Evolutionary conservation across 805 yeast species (phyloP).

Genomic region (Yarrowia sp.): DNA sequence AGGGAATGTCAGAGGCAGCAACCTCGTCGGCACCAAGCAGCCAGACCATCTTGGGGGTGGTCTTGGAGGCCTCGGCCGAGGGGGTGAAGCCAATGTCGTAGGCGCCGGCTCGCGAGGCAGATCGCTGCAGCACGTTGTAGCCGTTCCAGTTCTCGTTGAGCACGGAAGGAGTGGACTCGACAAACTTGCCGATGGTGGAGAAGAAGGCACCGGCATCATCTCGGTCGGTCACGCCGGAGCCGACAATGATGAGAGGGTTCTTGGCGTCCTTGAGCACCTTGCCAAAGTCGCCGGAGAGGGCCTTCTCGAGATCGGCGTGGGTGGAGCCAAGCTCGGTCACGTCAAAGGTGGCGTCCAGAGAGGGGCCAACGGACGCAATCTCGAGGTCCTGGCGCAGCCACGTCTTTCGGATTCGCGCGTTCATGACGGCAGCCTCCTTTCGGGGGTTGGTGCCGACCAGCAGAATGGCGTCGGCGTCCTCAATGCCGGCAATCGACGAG

Average conservation of each 20-base stretch:
- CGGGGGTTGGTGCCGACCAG: constrained; percentile 85
- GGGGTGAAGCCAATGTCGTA: constrained; percentile 76
- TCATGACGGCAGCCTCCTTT: constrained; percentile 84
- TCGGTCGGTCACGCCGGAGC: constrained; percentile 73
- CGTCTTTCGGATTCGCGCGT: constrained; percentile 75
- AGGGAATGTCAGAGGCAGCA: constrained; percentile 64
- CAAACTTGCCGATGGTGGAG: constrained; percentile 60
- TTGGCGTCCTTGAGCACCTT: constrained; percentile 61
- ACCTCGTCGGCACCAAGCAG: constrained; percentile 84
- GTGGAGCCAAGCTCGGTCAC: constrained; percentile 61
- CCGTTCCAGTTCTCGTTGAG: constrained; percentile 78
- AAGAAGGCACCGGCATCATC: constrained; percentile 61
- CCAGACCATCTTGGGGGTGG: constrained; percentile 71
- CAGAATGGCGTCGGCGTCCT: constrained; percentile 76
- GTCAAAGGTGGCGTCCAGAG: constrained; percentile 73
- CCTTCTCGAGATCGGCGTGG: constrained; percentile 54
- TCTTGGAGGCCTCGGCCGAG: constrained; percentile 46
- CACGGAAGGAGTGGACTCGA: constrained; percentile 55
- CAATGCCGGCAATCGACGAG: constrained; percentile 74
- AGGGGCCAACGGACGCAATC: constrained; percentile 69
- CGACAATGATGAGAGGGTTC: constrained; percentile 75
- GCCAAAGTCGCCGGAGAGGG: constrained; percentile 68
- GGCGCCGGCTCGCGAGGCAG: constrained; percentile 85
- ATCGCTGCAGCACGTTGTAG: constrained; percentile 73
- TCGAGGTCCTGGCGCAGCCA: constrained; percentile 69